These are phyloP conservation scores for Mrakia gelida DNA, from an alignment of 768 basidiomycete genomes.

Conservation along the genomic window DNA sequence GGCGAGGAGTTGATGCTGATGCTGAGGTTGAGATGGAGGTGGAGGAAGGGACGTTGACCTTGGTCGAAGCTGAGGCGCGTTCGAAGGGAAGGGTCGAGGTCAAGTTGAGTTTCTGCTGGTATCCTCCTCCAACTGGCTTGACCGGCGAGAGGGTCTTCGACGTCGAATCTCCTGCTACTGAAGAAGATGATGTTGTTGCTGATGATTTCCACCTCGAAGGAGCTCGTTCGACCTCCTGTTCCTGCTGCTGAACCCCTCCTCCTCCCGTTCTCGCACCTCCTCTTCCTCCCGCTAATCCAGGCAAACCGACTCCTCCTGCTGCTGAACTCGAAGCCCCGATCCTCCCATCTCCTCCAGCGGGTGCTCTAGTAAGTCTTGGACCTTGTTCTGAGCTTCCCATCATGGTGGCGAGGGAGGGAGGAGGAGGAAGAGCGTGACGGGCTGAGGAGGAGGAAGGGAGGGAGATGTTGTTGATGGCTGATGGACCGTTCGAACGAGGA, in stretches of 20 bases:
- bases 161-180: background rate
- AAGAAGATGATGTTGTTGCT: background rate
- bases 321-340: background rate
- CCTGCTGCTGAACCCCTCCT: background rate
- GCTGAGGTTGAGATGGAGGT: background rate
- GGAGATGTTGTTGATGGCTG: background rate
- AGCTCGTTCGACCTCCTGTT: background rate
- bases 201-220: background rate
- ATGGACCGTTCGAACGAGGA: background rate
- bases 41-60: background rate
- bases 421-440: background rate
- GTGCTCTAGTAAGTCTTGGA: background rate
- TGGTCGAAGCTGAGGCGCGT: background rate
- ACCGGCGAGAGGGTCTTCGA: background rate
- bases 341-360: background rate
- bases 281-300: background rate
- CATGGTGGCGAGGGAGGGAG: slow-evolving; percentile 9
- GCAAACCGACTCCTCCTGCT: background rate
- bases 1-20: background rate
- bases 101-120: background rate
- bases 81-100: slow-evolving; percentile 2
- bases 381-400: background rate
- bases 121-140: background rate
- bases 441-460: background rate
- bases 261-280: background rate